Evolutionary conservation across 306 rosid species (phyloP).

Genomic region (Begonia masoniana): DNA sequence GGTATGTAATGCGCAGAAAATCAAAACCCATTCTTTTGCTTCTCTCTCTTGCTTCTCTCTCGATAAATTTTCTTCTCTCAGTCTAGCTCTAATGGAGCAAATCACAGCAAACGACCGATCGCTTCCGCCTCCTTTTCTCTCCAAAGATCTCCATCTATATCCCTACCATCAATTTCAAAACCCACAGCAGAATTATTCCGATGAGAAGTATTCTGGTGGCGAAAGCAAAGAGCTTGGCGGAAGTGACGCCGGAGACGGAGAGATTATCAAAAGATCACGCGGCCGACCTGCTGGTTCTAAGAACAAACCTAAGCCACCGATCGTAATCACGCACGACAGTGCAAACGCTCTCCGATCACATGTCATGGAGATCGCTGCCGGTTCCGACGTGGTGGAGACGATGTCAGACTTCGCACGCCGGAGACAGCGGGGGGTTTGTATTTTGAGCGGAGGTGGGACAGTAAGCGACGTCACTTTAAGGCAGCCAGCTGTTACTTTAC

Average conservation of each 20-base stretch:
- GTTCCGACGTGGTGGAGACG: slow-evolving; percentile 73
- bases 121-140: slow-evolving; percentile 67
- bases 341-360: slow-evolving; percentile 76
- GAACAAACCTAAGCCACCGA: slow-evolving; percentile 79
- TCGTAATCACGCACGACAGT: slow-evolving; percentile 70
- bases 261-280: slow-evolving; percentile 31
- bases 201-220: not conserved
- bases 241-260: not conserved
- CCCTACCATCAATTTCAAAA: slow-evolving; percentile 55
- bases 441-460: slow-evolving; percentile 71
- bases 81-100: slow-evolving; percentile 43
- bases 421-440: slow-evolving; percentile 67
- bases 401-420: slow-evolving; percentile 54
- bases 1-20: too few species aligned
- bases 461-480: slow-evolving; percentile 73
- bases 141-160: slow-evolving; percentile 66
- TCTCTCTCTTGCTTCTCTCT: too few species aligned
- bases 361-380: slow-evolving; percentile 64
- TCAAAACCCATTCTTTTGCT: too few species aligned
- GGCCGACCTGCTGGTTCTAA: slow-evolving; percentile 76
- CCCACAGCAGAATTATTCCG: slow-evolving; percentile 12
- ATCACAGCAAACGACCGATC: slow-evolving; percentile 70
- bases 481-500: slow-evolving; percentile 70
- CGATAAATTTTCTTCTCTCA: not conserved
- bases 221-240: not conserved